Conservation (phyloP, 176 grass and related monocot genomes). For the Phoenix roebelenii region DNA sequence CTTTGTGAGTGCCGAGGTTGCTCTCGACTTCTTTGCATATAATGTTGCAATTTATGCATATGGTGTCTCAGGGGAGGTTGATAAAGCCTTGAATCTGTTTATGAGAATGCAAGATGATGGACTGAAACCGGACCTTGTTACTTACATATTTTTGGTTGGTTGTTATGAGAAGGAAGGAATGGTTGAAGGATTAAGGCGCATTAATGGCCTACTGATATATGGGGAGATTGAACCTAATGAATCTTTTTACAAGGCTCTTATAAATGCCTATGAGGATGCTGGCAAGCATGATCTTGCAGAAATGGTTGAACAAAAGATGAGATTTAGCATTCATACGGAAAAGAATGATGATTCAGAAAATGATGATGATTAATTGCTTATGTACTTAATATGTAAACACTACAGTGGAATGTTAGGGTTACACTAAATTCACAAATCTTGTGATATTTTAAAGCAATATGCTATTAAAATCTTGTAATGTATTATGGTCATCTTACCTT, state of each 20-base stretch:
- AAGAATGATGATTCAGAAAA: constrained; percentile 5
- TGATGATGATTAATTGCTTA: constrained; percentile 14
- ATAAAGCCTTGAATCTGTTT: constrained; percentile 60
- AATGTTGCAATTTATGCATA: constrained; percentile 58
- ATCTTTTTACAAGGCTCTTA: constrained; percentile 27
- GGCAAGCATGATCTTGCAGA: constrained; percentile 33
- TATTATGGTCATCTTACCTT: no score
- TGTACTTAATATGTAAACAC: no score
- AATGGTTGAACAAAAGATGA: constrained; percentile 47
- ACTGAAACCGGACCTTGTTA: constrained; percentile 34
- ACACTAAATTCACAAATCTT: no score
- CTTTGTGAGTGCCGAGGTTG: constrained; percentile 19
- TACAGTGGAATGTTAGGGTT: no score
- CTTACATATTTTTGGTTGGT: constrained; percentile 37
- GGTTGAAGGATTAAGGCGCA: constrained; percentile 30
- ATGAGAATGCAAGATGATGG: constrained; percentile 44
- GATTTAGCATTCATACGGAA: constrained; percentile 10
- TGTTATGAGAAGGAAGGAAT: constrained; percentile 38
- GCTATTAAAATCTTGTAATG: no score
- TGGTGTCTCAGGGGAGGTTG: constrained; percentile 34
- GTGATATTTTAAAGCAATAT: no score
- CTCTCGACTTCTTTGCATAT: constrained; percentile 39
- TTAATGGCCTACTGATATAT: constrained; percentile 38
- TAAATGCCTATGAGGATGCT: constrained; percentile 23
- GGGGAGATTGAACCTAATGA: constrained; percentile 22